Evolutionary conservation across 2,329 filamentous ascomycete species (phyloP), one percentile per base, ranked within the genome.

Genomic region (Epichloe gansuensis): DNA sequence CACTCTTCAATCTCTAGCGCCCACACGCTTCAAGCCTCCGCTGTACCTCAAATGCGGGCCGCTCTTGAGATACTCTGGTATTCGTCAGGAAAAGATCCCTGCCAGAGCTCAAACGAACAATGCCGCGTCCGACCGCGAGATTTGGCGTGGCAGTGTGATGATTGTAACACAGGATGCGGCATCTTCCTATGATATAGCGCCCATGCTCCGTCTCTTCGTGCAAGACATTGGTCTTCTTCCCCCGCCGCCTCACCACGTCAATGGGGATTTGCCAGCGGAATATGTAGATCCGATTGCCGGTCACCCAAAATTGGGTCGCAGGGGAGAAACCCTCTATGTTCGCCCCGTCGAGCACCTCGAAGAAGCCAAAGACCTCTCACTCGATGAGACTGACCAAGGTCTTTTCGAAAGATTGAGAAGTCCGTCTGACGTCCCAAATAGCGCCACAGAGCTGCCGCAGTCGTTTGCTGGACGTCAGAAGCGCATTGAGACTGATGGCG

Each of bases 71-170:
- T 98, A 95, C 65, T 91, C 85, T 51, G 93, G 94, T 21, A 81
- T 95, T 42, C 81, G 84, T 41, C 75, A 74, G 40, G 80, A 95
- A 67, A 71, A 74, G 60, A 62, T 70, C 47, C 61, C 71, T 0
- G 63, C 56, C 6, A 59, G 63, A 49, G 47, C 61, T 6, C 61
- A 59, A 41, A 61, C 56, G 23, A 53, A 58, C 12, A 58, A 51
- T 56, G 57, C 61, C 2, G 52, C 62, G 12, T 51, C 62, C 0
- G 82, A 88, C 43, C 78, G 81, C 49, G 88, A 95, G 60, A 82
- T 91, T 21, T 98, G 93, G 93, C 81, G 90, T 65, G 93, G 93
- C 5, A 94, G 82, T 54, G 77, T 97, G 53, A 89, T 98, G 88
- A 95, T 98, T 60, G 89, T 98, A 23, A 97, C 93, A 0, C 77